Base-by-base conservation (phyloP, 75 land plant species). In the Sequoiadendron giganteum region DNA sequence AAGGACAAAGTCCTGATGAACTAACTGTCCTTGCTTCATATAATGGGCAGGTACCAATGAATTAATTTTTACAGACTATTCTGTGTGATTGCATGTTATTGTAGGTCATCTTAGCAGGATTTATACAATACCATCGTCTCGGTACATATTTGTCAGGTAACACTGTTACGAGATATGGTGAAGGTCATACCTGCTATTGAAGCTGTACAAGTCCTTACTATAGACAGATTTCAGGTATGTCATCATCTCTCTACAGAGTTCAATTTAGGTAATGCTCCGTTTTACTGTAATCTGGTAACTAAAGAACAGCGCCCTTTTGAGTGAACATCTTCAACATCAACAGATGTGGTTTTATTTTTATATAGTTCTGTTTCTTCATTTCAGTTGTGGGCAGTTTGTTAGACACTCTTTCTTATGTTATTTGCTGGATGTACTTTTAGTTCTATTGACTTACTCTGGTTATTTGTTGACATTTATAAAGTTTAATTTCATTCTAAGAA, bases 21-120 rank as follows among this genome's bases (percentile, higher is more conserved):
- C 77, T 90, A 54, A 89, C 86, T 39, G 79, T 90, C 47, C 90
- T 90, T 48, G 85, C 85, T 68, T 79, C 90, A 32, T 88, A 90
- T 34, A 48, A 48, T 30, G 90, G 86, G n/a, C 90, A 90, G 89
- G 90, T 90, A 47, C 30, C 21, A 45, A 75, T 75, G 38, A 13
- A 75, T 43, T 43, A 15, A 42, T 34, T 3, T 45, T 45, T 82
- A 45, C 10, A 39, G 25, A 81, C 42, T 42, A 45, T 82, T 6
- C 45, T 2, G 13, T 43, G 16, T 42, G 21, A 42, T 18, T 82
- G n/a, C 84, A 45, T 19, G 10, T 39, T 42, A 9, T 45, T 45
- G 84, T 25, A 81, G 39, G 25, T 75, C 77, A 32, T 75, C 15
- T 75, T 2, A 75, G 39, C 47, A 58, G 75, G 36, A 85, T 56